Percentiles rank a stretch among this genome's conserved stretches.
phyloP scores from a whole-genome alignment of 129 eudicot species.

The Pittosporum tobira region DNA sequence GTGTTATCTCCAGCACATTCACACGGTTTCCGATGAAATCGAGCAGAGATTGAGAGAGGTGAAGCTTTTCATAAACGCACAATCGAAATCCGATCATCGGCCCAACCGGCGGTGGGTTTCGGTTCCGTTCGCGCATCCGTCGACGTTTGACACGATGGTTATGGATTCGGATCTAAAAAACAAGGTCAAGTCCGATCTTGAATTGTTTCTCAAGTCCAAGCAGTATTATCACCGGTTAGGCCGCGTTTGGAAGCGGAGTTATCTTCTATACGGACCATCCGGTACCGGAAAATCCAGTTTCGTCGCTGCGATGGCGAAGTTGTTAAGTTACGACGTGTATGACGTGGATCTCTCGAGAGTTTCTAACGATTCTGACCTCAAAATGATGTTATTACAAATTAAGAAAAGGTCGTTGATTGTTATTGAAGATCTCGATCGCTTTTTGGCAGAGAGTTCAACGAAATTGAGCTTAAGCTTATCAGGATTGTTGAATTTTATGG shows the following conservation, averaged over 20 bases:
- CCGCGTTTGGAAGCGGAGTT: slow-evolving; percentile 34
- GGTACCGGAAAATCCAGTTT: slow-evolving; percentile 34
- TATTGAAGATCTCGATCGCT: slow-evolving; percentile 13
- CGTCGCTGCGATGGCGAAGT: slow-evolving; percentile 19
- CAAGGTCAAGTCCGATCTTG: slow-evolving; percentile 23
- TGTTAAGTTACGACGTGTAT: slow-evolving; percentile 11
- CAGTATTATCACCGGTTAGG: slow-evolving; percentile 32
- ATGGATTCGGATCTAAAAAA: slow-evolving; percentile 34
- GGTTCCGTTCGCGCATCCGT: slow-evolving; percentile 38
- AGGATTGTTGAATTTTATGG: slow-evolving; percentile 51
- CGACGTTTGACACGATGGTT: slow-evolving; percentile 34
- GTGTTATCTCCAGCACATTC: slow-evolving; percentile 45
- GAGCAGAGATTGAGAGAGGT: slow-evolving; percentile 20
- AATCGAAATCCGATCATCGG: neutral
- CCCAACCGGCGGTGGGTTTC: slow-evolving; percentile 25
- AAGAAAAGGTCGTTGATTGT: slow-evolving; percentile 3
- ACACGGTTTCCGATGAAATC: slow-evolving; percentile 33
- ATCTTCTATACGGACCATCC: slow-evolving; percentile 25
- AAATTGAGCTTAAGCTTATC: slow-evolving; percentile 8
- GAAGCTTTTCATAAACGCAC: slow-evolving; percentile 13
- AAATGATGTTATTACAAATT: slow-evolving; percentile 7
- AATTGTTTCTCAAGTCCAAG: slow-evolving; percentile 24
- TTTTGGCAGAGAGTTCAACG: slow-evolving; percentile 1
- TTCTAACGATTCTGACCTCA: slow-evolving; percentile 6
- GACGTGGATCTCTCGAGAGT: slow-evolving; percentile 10